phyloP scores from a whole-genome alignment of 1,284 basidiomycete species.

The Trametes versicolor region DNA sequence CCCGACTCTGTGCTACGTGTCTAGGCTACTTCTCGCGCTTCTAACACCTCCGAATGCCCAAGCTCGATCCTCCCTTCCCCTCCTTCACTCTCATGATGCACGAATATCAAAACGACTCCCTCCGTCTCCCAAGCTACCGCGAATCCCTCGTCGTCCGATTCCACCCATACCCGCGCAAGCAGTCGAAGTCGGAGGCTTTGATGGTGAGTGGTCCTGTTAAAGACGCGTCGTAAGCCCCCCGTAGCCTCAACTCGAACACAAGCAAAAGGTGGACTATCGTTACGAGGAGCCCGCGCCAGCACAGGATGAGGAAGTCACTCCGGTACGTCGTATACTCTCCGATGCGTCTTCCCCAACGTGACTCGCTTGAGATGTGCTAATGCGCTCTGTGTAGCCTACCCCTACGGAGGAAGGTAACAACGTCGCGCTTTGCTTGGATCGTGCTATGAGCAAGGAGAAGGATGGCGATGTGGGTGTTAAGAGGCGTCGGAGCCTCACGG shows the following conservation, averaged over 20 bases:
- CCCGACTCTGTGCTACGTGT: slow-evolving; percentile 9
- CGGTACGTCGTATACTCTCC: background rate
- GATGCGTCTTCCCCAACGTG: too few relatives aligned
- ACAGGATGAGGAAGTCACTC: background rate
- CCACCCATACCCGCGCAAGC: slow-evolving; percentile 32
- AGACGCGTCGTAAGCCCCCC: slow-evolving; percentile 12
- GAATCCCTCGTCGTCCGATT: slow-evolving; percentile 30
- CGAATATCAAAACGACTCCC: slow-evolving; percentile 25
- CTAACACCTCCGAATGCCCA: slow-evolving; percentile 19
- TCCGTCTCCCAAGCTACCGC: slow-evolving; percentile 33
- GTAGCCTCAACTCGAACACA: background rate
- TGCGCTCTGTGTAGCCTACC: background rate
- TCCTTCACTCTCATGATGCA: slow-evolving; percentile 29
- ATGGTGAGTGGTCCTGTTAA: slow-evolving; percentile 26
- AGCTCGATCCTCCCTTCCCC: slow-evolving; percentile 28
- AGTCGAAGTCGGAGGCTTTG: slow-evolving; percentile 15
- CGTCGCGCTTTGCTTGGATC: slow-evolving; percentile 12
- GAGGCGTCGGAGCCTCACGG: slow-evolving; percentile 29
- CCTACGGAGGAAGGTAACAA: slow-evolving; percentile 7
- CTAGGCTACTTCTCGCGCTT: slow-evolving; percentile 3
- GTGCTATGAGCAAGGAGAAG: slow-evolving; percentile 18
- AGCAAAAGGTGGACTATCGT: slow-evolving; percentile 29
- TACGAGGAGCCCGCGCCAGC: slow-evolving; percentile 9
- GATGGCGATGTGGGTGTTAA: slow-evolving; percentile 11
- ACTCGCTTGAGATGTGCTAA: background rate